Evolutionary conservation across 83 land plant species (phyloP), one percentile per base, ranked within the genome.

Genomic region (Picea mariana): DNA sequence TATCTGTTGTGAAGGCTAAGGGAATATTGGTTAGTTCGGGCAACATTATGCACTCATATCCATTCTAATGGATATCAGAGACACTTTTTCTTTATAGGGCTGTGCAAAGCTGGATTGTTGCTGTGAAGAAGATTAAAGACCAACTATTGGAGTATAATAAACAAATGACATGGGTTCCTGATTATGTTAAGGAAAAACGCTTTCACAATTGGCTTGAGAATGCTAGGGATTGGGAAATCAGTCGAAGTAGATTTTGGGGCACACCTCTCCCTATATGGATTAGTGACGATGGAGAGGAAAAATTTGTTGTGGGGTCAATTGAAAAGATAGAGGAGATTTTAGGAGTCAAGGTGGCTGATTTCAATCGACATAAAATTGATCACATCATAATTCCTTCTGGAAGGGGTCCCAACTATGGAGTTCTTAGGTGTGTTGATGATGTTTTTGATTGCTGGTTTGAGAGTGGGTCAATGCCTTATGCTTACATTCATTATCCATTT

Each of bases 161-260:
- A 64, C 67, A 87, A 55, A 89, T 89, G 13, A 87, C 85, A 73
- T 89, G 91, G 89, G 91, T 89, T 27, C 91, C 91, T 31, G 91
- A 89, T 44, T 79, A 66, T 87, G 91, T 89, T 63, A 89, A 89
- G 96, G 99, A 49, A 89, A n/a, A 89, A 34, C 75, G 91, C 31
- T 89, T 89, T 65, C 91, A 89, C 65, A 89, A 84, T 75, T 89
- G 91, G 91, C 79, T 89, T 60, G 99, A 98, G 85, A 98, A 96
- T 96, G 99, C 99, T 13, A 87, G 99, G 85, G 99, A 98, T 83
- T 98, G 99, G 99, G 94, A 95, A 71, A 81, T 98, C 13, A 96
- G 99, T 86, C 89, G 99, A 82, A 98, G 92, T 84, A 91, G 99
- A 42, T 98, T 96, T 82, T 98, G 99, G 99, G 99, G 99, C 6